A percentile compares a stretch with the other conserved stretches of the same genome.
phyloP scores from a whole-genome alignment of 805 yeast genomes.

The Ascoidea rubescens region DNA sequence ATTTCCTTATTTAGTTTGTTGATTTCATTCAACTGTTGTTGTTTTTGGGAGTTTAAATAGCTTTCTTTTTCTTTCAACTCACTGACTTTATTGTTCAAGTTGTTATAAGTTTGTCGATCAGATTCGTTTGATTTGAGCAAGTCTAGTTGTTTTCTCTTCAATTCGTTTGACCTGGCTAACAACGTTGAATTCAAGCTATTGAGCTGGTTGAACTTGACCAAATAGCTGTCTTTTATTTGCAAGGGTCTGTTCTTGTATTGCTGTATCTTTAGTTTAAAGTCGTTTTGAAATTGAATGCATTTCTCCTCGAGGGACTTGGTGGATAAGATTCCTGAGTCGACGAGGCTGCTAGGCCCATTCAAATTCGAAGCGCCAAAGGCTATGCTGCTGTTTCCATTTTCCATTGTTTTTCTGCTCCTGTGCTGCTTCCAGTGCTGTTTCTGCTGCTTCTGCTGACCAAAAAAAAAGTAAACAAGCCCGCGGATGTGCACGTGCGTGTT shows the following conservation, averaged over 20 bases:
- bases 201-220: background rate
- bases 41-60: background rate
- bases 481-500: too few species aligned
- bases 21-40: slow-evolving; percentile 1
- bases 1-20: slow-evolving; percentile 4
- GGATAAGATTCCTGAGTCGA: too few species aligned
- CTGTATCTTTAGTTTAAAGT: slow-evolving; percentile 4
- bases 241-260: slow-evolving; percentile 1
- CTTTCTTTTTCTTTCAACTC: slow-evolving; percentile 4
- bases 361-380: too few species aligned
- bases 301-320: slow-evolving; percentile 3
- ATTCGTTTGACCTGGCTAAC: background rate
- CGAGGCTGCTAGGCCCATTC: too few species aligned
- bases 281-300: slow-evolving; percentile 4
- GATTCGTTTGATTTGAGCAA: slow-evolving; percentile 1
- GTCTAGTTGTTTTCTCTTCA: background rate
- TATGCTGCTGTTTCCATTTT: too few species aligned
- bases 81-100: slow-evolving; percentile 2
- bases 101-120: slow-evolving; percentile 1
- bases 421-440: too few species aligned
- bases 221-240: background rate
- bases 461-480: too few species aligned
- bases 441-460: too few species aligned
- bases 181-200: too few species aligned
- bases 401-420: too few species aligned